Evolutionary conservation across 2,329 filamentous ascomycete species (phyloP), one percentile per base, ranked within the genome.

Genomic region (Annulohypoxylon truncatum): DNA sequence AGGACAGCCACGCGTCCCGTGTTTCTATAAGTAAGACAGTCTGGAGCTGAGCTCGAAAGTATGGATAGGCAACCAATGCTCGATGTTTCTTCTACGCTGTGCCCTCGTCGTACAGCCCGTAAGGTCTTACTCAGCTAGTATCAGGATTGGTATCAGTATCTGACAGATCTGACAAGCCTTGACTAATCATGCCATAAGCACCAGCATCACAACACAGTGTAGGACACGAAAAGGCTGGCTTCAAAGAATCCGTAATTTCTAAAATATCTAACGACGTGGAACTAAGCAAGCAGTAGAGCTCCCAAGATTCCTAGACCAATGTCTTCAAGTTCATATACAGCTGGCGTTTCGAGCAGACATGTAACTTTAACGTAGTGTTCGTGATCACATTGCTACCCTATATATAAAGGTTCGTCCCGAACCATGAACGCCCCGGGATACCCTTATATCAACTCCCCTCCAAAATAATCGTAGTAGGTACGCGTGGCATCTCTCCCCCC

Each of bases 371-470:
- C 55, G 59, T 68, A 63, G 53, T 69, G 63, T 66, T 69, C 66
- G 42, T 69, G 60, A 56, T 69, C 59, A 47, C 66, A 57, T 69
- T 51, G 63, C 63, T 66, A 67, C 42, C 42, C 42, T 53, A 53
- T 61, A 42, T 60, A 62, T 66, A 66, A 66, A 51, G 28, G 38
- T 42, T 57, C 58, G 38, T 57, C 53, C 52, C 44, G 22, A 31
- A 35, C 62, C 66, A 28, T 51, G 47, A 57, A 64, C 46, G 55
- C 52, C 50, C 29, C 31, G 15, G 12, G 38, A 13, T n/a, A 42
- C 9, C 29, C 38, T 18, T 52, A 42, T 22, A 51, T 50, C 60
- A 40, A 18, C 6, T 10, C 28, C 20, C 26, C 4, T 28, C n/a
- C n/a, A n/a, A n/a, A n/a, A n/a, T n/a, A n/a, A n/a, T n/a, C n/a